Conservation (phyloP, 2,329 filamentous ascomycete species). For the Epichloe coenophiala region DNA sequence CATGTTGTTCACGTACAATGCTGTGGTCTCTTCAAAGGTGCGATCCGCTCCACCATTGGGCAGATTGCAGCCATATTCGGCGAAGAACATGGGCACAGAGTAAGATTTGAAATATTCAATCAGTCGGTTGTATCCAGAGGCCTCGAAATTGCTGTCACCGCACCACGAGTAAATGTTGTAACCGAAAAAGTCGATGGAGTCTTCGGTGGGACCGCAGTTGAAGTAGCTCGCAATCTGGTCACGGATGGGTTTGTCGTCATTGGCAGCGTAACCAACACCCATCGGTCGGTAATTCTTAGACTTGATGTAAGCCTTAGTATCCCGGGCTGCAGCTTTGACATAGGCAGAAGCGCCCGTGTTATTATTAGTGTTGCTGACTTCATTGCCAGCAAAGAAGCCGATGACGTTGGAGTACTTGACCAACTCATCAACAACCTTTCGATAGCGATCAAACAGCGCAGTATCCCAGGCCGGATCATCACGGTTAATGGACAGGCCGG, state of each 20-base stretch:
- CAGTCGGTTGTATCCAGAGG: constrained; percentile 70
- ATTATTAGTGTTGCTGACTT: constrained; percentile 78
- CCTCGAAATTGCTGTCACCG: constrained; percentile 61
- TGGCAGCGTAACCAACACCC: constrained; percentile 90
- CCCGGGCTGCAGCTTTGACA: constrained; percentile 94
- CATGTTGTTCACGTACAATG: constrained; percentile 73
- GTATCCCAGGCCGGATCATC: constrained; percentile 67
- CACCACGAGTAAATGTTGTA: constrained; percentile 99
- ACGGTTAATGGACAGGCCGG: constrained; percentile 72
- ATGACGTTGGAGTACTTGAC: constrained; percentile 79
- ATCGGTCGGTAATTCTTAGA: constrained; percentile 61
- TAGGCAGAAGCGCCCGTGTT: constrained; percentile 87
- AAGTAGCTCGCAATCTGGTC: constrained; percentile 80
- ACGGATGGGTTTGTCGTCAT: constrained; percentile 79
- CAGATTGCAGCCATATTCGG: constrained; percentile 92
- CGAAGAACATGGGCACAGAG: constrained; percentile 93
- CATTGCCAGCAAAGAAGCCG: constrained; percentile 97
- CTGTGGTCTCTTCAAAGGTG: constrained; percentile 71
- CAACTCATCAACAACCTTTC: constrained; percentile 67
- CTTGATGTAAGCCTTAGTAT: constrained; percentile 91
- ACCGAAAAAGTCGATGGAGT: constrained; percentile 89
- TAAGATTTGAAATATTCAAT: constrained; percentile 79
- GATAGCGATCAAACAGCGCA: constrained; percentile 69
- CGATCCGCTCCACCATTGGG: constrained; percentile 50
- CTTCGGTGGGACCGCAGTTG: constrained; percentile 60